Evolutionary conservation across 2,329 filamentous ascomycete genomes (phyloP).

Genomic region (Scedosporium minutisporum): DNA sequence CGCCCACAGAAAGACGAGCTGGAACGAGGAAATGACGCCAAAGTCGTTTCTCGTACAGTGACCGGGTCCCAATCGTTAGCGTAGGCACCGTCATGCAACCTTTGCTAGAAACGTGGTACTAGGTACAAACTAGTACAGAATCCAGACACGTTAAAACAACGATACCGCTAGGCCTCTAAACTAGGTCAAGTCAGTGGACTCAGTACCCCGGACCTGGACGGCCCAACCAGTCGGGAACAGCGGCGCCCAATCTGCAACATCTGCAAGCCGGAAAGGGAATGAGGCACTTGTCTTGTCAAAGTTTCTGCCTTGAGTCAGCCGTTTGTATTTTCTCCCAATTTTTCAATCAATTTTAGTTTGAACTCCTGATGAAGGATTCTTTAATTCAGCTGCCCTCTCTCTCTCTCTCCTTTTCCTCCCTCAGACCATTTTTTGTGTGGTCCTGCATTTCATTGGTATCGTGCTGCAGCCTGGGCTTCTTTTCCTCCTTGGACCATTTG

Average conservation of each 20-base stretch:
- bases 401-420: background rate
- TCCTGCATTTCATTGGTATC: too few species aligned
- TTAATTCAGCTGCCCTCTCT: background rate
- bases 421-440: background rate
- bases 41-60: background rate
- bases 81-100: too few species aligned
- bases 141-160: too few species aligned
- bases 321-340: background rate
- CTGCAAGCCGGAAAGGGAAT: background rate
- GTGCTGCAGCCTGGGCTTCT: background rate
- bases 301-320: background rate
- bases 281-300: background rate
- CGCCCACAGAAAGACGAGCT: background rate
- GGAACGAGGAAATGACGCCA: background rate
- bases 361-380: background rate
- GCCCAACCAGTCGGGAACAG: background rate
- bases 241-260: background rate
- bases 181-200: too few species aligned
- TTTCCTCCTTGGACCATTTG: background rate
- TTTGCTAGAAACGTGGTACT: too few species aligned
- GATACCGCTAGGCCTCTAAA: too few species aligned
- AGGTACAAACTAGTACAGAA: too few species aligned
- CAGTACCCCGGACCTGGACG: background rate
- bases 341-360: too few species aligned
- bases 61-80: too few species aligned